Conservation (phyloP, 441 rosid genomes). For the Eruca vesicaria region DNA sequence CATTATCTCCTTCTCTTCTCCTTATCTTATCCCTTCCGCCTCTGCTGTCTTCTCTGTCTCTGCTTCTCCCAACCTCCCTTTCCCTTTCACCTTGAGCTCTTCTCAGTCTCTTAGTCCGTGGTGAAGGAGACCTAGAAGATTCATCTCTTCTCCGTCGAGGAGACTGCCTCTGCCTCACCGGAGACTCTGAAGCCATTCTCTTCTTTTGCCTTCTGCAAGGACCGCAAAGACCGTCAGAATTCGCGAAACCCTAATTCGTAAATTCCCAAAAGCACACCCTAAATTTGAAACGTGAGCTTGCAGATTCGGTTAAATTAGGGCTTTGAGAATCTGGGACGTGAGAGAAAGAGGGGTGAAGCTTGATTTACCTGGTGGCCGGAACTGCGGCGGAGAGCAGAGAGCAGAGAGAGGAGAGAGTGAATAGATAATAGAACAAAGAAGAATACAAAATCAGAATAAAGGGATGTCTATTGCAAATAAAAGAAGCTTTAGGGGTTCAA, state of each 20-base stretch:
- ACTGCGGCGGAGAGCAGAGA: slow-evolving; percentile 8
- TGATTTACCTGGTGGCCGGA: slow-evolving; percentile 18
- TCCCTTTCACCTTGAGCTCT: slow-evolving; percentile 42
- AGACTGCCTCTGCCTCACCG: slow-evolving; percentile 44
- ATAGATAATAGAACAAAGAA: too few species aligned
- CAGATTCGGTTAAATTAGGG: not conserved
- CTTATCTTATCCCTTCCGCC: slow-evolving; percentile 41
- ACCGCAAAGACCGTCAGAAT: slow-evolving; percentile 6
- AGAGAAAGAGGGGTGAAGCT: not conserved
- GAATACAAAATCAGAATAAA: not conserved
- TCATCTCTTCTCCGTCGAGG: slow-evolving; percentile 43
- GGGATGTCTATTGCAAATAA: slow-evolving; percentile 10
- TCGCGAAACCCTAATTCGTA: slow-evolving; percentile 14
- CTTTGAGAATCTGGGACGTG: not conserved
- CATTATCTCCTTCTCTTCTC: slow-evolving; percentile 39
- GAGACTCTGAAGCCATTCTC: slow-evolving; percentile 57
- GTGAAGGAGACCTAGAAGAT: slow-evolving; percentile 54
- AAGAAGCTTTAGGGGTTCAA: slow-evolving; percentile 6
- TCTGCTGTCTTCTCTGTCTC: slow-evolving; percentile 37
- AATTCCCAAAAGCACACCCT: slow-evolving; percentile 9
- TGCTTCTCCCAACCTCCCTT: slow-evolving; percentile 34
- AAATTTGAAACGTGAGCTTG: not conserved
- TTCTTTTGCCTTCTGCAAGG: not conserved
- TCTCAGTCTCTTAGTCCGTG: slow-evolving; percentile 46
- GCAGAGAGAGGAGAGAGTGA: not conserved